A percentile compares a stretch with the other conserved stretches of the same genome.
Evolutionary conservation across 202 grass and related monocot species (phyloP).

Genomic region (Elaeis oleifera): DNA sequence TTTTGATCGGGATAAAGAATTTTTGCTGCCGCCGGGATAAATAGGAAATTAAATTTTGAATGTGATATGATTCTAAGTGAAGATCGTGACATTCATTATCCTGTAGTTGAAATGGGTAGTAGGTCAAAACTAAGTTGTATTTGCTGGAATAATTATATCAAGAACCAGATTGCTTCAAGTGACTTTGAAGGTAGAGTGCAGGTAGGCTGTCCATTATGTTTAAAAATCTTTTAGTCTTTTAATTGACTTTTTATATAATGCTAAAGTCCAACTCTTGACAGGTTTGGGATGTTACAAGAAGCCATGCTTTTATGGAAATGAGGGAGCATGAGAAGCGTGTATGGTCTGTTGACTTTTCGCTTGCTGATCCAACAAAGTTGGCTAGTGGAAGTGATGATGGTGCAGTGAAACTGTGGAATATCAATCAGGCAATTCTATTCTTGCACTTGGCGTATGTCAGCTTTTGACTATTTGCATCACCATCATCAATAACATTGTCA

Average conservation of each 20-base stretch:
- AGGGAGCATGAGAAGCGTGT: constrained; percentile 91
- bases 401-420: constrained; percentile 94
- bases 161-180: constrained; percentile 91
- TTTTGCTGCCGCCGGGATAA: constrained; percentile 98
- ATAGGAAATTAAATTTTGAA: constrained; percentile 98
- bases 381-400: constrained; percentile 94
- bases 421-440: constrained; percentile 99
- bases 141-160: constrained; percentile 98
- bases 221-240: background rate
- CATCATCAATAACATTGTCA: constrained; percentile 27
- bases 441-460: constrained; percentile 80
- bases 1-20: constrained; percentile 90
- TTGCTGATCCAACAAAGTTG: constrained; percentile 87
- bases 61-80: constrained; percentile 85
- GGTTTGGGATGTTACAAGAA: constrained; percentile 96
- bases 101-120: constrained; percentile 94
- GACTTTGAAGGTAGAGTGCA: constrained; percentile 96
- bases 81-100: constrained; percentile 93
- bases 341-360: constrained; percentile 97
- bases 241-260: constrained; percentile 11
- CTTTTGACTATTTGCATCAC: constrained; percentile 49
- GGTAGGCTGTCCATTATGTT: constrained; percentile 34
- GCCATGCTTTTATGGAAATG: constrained; percentile 87
- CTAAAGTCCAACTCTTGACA: constrained; percentile 25
- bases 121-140: constrained; percentile 90